A percentile compares a stretch with the other conserved stretches of the same genome.
phyloP scores from a whole-genome alignment of 805 yeast genomes.

The Wickerhamomyces strasburgensis region DNA sequence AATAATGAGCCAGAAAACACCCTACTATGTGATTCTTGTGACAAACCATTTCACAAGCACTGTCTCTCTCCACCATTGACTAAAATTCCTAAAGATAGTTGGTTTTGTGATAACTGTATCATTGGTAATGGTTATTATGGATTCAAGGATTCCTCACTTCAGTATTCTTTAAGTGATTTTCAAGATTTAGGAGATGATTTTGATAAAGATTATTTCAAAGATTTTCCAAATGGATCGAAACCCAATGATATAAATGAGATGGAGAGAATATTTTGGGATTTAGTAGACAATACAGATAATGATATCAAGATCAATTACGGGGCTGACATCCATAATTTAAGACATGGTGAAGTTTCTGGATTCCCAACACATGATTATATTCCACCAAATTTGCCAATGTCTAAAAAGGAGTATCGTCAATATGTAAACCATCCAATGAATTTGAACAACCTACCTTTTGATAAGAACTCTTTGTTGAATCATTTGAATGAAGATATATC shows the following conservation, averaged over 20 bases:
- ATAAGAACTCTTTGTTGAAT: slow-evolving; percentile 63
- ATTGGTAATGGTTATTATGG: slow-evolving; percentile 86
- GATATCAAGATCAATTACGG: slow-evolving; percentile 71
- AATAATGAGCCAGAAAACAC: slow-evolving; percentile 42
- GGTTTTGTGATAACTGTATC: slow-evolving; percentile 85
- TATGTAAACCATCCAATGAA: slow-evolving; percentile 69
- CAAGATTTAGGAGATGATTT: slow-evolving; percentile 49
- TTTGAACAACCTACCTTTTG: slow-evolving; percentile 64
- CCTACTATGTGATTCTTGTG: slow-evolving; percentile 71
- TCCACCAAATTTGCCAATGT: slow-evolving; percentile 21
- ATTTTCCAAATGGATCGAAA: slow-evolving; percentile 22
- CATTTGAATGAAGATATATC: slow-evolving; percentile 64
- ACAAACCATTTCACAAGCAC: slow-evolving; percentile 57
- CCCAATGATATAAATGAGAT: slow-evolving; percentile 36
- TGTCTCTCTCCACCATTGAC: slow-evolving; percentile 60
- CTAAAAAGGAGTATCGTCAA: slow-evolving; percentile 21
- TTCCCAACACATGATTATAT: slow-evolving; percentile 51
- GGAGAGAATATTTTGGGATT: slow-evolving; percentile 68
- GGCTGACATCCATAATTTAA: slow-evolving; percentile 71
- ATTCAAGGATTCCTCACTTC: slow-evolving; percentile 61
- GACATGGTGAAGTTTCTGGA: slow-evolving; percentile 66
- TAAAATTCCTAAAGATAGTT: slow-evolving; percentile 50
- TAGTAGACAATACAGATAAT: slow-evolving; percentile 35
- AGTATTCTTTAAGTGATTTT: slow-evolving; percentile 58
- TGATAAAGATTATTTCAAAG: slow-evolving; percentile 38